A percentile compares a stretch with the other conserved stretches of the same genome.
These are phyloP conservation scores for Tricholoma hemisulphureum DNA, from an alignment of 768 basidiomycete genomes.

Conservation along the genomic window DNA sequence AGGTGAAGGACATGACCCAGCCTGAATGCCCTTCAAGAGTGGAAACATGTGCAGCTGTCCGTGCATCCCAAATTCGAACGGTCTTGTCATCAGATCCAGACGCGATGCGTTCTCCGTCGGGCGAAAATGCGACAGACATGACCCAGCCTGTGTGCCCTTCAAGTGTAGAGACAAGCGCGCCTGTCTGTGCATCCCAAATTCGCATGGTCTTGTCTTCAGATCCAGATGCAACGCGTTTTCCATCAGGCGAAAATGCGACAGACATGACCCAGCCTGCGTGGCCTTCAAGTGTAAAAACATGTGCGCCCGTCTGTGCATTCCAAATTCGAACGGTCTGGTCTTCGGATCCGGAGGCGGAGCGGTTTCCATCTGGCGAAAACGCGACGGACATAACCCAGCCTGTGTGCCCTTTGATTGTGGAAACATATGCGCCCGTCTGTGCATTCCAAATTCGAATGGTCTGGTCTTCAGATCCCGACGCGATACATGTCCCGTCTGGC, in stretches of 20 bases:
- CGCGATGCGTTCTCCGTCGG: background rate
- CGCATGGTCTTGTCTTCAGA: background rate
- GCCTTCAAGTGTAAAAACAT: background rate
- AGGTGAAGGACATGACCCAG: background rate
- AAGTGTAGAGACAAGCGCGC: no score
- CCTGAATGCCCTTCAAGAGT: background rate
- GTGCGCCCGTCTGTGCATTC: background rate
- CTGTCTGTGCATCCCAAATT: background rate
- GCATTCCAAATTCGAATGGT: background rate
- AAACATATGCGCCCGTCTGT: background rate
- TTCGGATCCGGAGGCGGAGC: background rate
- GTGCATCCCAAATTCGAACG: background rate
- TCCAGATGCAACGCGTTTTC: background rate
- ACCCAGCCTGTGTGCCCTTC: no score
- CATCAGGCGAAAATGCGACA: background rate
- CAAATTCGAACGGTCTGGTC: background rate
- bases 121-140: background rate
- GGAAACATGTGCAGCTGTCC: background rate
- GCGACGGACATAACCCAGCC: background rate
- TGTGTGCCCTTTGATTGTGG: no score
- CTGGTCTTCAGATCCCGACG: background rate
- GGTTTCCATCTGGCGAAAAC: background rate
- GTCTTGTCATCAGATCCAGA: background rate
- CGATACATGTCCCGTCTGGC: background rate
- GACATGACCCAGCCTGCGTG: no score